Evolutionary conservation across 768 basidiomycete species (phyloP).

Genomic region (Filobasidium wieringae): DNA sequence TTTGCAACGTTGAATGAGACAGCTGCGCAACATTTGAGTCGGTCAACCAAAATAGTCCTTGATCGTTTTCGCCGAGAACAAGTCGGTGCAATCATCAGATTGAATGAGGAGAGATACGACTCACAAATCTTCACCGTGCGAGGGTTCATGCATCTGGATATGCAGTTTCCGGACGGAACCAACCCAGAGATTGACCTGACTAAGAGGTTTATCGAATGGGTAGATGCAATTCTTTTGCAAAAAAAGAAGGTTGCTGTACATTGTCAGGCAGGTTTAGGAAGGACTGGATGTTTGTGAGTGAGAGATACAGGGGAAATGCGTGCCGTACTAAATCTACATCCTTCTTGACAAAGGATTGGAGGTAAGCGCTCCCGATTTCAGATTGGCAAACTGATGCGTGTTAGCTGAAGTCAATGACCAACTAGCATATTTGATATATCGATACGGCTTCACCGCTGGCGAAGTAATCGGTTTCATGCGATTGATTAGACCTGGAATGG

Average conservation of each 20-base stretch:
- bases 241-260: slow-evolving; percentile 82
- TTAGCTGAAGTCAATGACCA: background rate
- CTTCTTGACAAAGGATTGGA: slow-evolving; percentile 49
- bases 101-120: slow-evolving; percentile 90
- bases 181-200: slow-evolving; percentile 95
- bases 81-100: slow-evolving; percentile 79
- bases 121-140: slow-evolving; percentile 63
- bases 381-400: background rate
- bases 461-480: slow-evolving; percentile 98
- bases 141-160: slow-evolving; percentile 75
- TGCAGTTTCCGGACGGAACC: slow-evolving; percentile 87
- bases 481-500: slow-evolving; percentile 74
- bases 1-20: slow-evolving; percentile 80
- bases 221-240: slow-evolving; percentile 61
- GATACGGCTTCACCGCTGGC: slow-evolving; percentile 89
- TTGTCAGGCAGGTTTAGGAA: slow-evolving; percentile 69
- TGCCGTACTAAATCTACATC: background rate
- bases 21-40: slow-evolving; percentile 56
- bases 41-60: slow-evolving; percentile 57
- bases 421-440: slow-evolving; percentile 88
- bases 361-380: slow-evolving; percentile 20
- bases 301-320: too few relatives aligned
- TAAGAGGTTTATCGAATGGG: slow-evolving; percentile 73
- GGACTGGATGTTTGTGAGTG: slow-evolving; percentile 68
- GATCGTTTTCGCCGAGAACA: slow-evolving; percentile 81